Base-by-base conservation (phyloP, 805 yeast species). In the Suhomyces sp. region DNA sequence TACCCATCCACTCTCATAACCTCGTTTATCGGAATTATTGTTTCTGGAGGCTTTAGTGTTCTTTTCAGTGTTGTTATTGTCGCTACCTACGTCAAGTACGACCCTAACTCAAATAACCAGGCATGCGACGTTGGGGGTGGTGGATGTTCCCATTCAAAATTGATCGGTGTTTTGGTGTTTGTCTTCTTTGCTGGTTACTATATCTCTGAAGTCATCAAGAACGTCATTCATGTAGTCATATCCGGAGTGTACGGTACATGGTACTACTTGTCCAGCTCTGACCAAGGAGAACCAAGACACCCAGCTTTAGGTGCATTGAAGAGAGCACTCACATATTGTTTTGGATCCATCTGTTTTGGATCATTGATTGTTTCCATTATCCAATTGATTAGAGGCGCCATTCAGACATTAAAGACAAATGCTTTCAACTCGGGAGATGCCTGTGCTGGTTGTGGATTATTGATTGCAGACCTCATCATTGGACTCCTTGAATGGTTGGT, bases 291-390 rank as follows among this genome's bases (percentile, higher is more conserved):
- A 65, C 95, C 96, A 20, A 71, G 55, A 48, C 72, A 75, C 67
- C 91, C 95, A 3, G 93, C 95, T 1, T 64, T 81, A 42, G 88
- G 93, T 2, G 81, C 96, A 2, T 77, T 88, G 46, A 77, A 70
- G 50, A 73, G 95, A 46, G 87, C 95, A 1, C 58, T 86, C 59
- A 83, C 95, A 3, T 83, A 81, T 54, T 86, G 95, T 7, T 83
- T 88, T 51, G 97, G 98, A 2, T 84, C 95, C 2, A 82, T 90
- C 36, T 83, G 95, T 55, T 83, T 86, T 53, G 96, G 96, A 0
- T 82, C 88, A 2, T 58, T 83, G 51, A 72, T 83, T 54, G 84
- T 84, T 25, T 77, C 87, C 0, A 43, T 87, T 17, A 72, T 88
- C 43, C 91, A 86, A 52, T 70, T 87, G 11, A 43, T 84, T 28